Evolutionary conservation across 352 stramenopile species (phyloP).

Genomic region (Phytophthora citrophthora): DNA sequence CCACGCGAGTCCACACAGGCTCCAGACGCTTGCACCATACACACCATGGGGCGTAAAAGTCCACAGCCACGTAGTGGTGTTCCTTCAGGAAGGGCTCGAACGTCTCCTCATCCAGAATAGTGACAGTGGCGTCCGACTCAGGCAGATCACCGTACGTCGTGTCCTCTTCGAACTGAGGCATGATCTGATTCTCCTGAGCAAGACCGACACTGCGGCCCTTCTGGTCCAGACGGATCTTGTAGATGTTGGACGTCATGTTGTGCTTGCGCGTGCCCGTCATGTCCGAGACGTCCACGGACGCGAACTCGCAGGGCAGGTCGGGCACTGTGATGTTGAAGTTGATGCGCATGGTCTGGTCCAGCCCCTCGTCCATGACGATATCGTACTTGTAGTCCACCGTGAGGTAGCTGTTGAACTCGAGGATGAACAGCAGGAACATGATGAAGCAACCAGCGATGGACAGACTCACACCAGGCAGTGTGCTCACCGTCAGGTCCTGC

Average conservation of each 20-base stretch:
- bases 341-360: conserved; percentile 91
- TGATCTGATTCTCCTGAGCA: conserved; percentile 89
- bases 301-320: conserved; percentile 97
- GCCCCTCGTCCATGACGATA: conserved; percentile 89
- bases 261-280: conserved; percentile 97
- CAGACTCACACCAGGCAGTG: conserved; percentile 82
- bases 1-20: conserved; percentile 96
- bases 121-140: conserved; percentile 79
- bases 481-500: conserved; percentile 87
- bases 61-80: conserved; percentile 96
- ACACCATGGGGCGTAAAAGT: conserved; percentile 97
- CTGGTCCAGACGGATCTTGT: conserved; percentile 94
- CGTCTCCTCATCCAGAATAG: conserved; percentile 75
- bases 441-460: conserved; percentile 87
- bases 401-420: conserved; percentile 91
- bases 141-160: conserved; percentile 74
- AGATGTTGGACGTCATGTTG: conserved; percentile 99
- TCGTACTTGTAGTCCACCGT: conserved; percentile 89
- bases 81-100: conserved; percentile 93
- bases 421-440: conserved; percentile 91
- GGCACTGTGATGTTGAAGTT: conserved; percentile 99
- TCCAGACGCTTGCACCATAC: conserved; percentile 97
- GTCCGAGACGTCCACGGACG: conserved; percentile 96
- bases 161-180: conserved; percentile 75
- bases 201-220: conserved; percentile 86